These are phyloP conservation scores for Uronychia binucleata DNA, from an alignment of 73 alveolate species.

Conservation along the genomic window DNA sequence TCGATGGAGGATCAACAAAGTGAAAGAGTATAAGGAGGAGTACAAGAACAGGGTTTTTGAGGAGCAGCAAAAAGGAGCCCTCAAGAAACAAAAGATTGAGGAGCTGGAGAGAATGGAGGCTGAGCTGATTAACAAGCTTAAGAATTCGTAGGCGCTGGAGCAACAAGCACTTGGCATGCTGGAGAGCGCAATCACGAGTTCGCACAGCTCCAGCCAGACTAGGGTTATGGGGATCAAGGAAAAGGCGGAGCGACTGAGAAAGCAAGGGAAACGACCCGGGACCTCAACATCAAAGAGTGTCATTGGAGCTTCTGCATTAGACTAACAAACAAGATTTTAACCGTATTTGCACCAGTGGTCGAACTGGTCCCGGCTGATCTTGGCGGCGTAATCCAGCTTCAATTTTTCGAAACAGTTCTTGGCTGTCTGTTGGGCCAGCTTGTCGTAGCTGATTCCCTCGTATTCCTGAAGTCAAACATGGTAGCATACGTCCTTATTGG, in stretches of 20 bases:
- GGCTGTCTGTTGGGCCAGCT: background rate
- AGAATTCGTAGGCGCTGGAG: background rate
- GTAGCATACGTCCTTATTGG: background rate
- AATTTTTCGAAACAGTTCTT: background rate
- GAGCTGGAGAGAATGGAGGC: background rate
- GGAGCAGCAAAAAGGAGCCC: background rate
- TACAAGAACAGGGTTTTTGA: background rate
- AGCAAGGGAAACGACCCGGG: background rate
- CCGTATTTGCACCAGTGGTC: background rate
- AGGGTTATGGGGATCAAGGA: background rate
- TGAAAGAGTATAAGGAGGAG: background rate
- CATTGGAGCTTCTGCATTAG: background rate
- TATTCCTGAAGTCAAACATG: background rate
- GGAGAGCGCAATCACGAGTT: background rate
- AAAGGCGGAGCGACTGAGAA: background rate
- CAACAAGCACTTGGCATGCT: background rate
- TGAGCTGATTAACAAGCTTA: background rate
- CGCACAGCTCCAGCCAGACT: background rate
- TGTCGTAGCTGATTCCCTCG: background rate
- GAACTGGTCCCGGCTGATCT: background rate
- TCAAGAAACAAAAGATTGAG: background rate
- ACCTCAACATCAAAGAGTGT: background rate
- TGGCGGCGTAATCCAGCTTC: background rate
- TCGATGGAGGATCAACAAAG: background rate
- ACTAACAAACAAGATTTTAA: too few relatives aligned